Percentiles rank a stretch among this genome's conserved stretches.
Conservation (phyloP, 163 green algal genomes). For the Trebouxia gelatinosa region DNA sequence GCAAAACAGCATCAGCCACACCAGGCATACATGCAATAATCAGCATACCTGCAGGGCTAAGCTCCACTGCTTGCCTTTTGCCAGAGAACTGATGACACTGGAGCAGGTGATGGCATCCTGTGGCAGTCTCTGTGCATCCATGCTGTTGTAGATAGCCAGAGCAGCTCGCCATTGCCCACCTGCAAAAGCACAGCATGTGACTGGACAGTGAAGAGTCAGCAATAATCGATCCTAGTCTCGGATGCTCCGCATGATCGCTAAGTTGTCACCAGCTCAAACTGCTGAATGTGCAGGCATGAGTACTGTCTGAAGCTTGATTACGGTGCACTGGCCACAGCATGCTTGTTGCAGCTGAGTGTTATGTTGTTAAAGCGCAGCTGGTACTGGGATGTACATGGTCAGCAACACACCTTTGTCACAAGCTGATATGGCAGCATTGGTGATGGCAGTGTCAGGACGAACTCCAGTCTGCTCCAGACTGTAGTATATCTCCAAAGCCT, state of each 20-base stretch:
- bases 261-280: no score
- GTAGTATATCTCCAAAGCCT: slow-evolving; percentile 76
- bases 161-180: slow-evolving; percentile 34
- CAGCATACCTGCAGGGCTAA: not conserved
- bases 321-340: no score
- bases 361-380: no score
- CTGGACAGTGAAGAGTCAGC: no score
- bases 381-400: no score
- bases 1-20: no score
- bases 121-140: slow-evolving; percentile 58
- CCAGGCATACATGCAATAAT: no score
- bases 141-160: slow-evolving; percentile 64
- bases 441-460: slow-evolving; percentile 82
- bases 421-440: slow-evolving; percentile 82
- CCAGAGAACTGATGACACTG: slow-evolving; percentile 33
- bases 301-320: no score
- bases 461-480: slow-evolving; percentile 69
- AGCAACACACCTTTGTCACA: slow-evolving; percentile 73
- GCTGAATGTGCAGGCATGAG: no score
- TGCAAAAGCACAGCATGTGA: slow-evolving; percentile 7
- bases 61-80: not conserved
- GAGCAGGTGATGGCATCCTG: slow-evolving; percentile 88
- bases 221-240: no score
- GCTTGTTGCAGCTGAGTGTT: no score
- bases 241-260: no score